These are phyloP conservation scores for Arthrobotrys entomopaga DNA, from an alignment of 2,329 filamentous ascomycete species.

Conservation along the genomic window DNA sequence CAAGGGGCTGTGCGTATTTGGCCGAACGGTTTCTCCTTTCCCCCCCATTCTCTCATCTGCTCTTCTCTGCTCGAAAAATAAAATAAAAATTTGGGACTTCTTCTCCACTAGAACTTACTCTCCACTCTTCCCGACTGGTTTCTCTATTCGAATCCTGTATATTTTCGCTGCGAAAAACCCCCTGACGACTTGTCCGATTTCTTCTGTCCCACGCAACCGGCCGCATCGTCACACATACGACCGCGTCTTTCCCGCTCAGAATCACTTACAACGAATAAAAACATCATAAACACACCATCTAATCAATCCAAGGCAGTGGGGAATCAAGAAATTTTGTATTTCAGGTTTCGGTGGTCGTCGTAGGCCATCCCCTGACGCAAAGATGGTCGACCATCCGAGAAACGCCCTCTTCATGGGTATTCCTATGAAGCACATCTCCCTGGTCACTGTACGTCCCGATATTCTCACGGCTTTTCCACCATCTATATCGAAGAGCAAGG, in stretches of 20 bases:
- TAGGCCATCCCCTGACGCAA: conserved; percentile 47
- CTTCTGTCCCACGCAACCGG: not conserved
- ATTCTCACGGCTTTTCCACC: conserved; percentile 56
- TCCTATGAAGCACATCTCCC: conserved; percentile 75
- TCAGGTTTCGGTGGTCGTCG: conserved; percentile 26
- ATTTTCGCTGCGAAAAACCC: not conserved
- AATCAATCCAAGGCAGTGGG: conserved; percentile 14
- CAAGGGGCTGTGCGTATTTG: conserved; percentile 53
- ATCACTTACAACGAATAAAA: conserved; percentile 1
- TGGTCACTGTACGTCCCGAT: conserved; percentile 68
- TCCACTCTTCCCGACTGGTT: not conserved
- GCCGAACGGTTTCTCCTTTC: conserved; percentile 32
- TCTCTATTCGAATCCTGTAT: not conserved
- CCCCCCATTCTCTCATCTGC: conserved; percentile 2
- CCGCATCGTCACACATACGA: not conserved
- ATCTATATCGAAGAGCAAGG: not conserved
- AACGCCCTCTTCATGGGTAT: conserved; percentile 67
- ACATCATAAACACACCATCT: conserved; percentile 1
- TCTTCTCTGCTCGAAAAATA: not conserved
- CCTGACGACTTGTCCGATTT: not conserved
- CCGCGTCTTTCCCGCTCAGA: not conserved
- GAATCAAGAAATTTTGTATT: conserved; percentile 9
- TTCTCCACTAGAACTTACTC: not conserved
- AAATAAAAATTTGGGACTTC: not conserved
- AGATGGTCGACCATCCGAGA: conserved; percentile 56